Conservation (phyloP, 768 basidiomycete genomes). For the Stropharia rugosoannulata region DNA sequence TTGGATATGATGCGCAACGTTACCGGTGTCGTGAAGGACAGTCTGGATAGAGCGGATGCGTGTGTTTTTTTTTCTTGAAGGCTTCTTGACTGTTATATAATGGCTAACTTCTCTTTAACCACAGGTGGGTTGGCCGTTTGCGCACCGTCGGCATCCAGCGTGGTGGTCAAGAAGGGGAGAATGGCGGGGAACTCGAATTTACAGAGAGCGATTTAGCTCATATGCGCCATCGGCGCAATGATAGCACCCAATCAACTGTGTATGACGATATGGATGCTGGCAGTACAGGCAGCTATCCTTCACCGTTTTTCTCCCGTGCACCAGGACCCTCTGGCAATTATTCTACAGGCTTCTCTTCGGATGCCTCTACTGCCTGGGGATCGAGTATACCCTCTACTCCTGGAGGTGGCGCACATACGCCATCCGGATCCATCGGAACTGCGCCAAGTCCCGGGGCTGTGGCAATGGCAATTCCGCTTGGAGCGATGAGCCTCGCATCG, state of each 20-base stretch:
- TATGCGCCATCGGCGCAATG: slow-evolving; percentile 18
- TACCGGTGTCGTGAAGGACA: slow-evolving; percentile 85
- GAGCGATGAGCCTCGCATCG: slow-evolving; percentile 28
- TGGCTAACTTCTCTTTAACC: slow-evolving; percentile 3
- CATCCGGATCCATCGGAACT: slow-evolving; percentile 11
- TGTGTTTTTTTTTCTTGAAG: slow-evolving; percentile 36
- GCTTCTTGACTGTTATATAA: slow-evolving; percentile 6
- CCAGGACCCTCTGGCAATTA: too few relatives aligned
- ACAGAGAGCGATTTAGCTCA: slow-evolving; percentile 5
- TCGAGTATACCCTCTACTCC: slow-evolving; percentile 36
- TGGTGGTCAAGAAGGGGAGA: slow-evolving; percentile 25
- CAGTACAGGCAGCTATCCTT: slow-evolving; percentile 9
- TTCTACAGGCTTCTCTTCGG: slow-evolving; percentile 8
- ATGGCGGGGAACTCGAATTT: slow-evolving; percentile 11
- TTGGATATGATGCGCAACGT: slow-evolving; percentile 91
- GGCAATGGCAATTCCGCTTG: slow-evolving; percentile 20
- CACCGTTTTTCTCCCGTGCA: slow-evolving; percentile 19
- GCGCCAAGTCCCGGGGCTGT: slow-evolving; percentile 22
- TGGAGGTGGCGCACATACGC: slow-evolving; percentile 22
- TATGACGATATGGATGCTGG: slow-evolving; percentile 13
- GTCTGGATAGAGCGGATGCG: slow-evolving; percentile 84
- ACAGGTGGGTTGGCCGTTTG: slow-evolving; percentile 82
- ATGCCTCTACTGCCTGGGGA: slow-evolving; percentile 29
- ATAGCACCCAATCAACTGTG: slow-evolving; percentile 16
- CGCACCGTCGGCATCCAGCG: slow-evolving; percentile 77